phyloP scores from a whole-genome alignment of 108 stramenopile species.

The Discostella stelligeroides region DNA sequence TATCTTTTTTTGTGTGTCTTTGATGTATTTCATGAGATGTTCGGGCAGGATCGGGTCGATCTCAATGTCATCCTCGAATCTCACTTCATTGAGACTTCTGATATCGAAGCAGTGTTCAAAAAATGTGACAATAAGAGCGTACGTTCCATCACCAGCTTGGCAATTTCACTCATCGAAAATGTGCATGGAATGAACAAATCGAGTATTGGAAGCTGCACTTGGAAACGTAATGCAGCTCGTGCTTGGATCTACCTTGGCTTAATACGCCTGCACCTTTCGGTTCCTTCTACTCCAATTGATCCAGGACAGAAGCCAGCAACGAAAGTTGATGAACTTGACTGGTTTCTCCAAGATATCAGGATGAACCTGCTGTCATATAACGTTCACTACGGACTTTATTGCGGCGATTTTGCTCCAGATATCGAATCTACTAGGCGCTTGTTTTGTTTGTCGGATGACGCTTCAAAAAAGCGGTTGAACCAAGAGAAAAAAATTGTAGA shows the following conservation, averaged over 20 bases:
- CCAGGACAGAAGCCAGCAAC: slow-evolving; percentile 88
- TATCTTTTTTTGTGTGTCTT: slow-evolving; percentile 34
- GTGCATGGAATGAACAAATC: slow-evolving; percentile 42
- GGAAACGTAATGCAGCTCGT: slow-evolving; percentile 40
- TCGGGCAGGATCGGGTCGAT: slow-evolving; percentile 11
- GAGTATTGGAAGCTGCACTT: slow-evolving; percentile 15
- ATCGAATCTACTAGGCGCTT: slow-evolving; percentile 20
- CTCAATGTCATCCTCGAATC: slow-evolving; percentile 20
- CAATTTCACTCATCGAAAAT: slow-evolving; percentile 51
- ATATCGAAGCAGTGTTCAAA: slow-evolving; percentile 23
- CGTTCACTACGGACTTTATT: slow-evolving; percentile 59
- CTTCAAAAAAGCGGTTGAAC: slow-evolving; percentile 34
- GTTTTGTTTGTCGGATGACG: slow-evolving; percentile 9
- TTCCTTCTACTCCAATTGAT: slow-evolving; percentile 90
- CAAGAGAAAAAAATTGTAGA: slow-evolving; percentile 80
- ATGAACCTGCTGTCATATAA: slow-evolving; percentile 60
- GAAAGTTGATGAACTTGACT: slow-evolving; percentile 67
- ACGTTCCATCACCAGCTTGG: slow-evolving; percentile 29
- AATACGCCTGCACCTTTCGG: slow-evolving; percentile 69
- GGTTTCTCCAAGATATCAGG: slow-evolving; percentile 43
- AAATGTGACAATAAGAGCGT: slow-evolving; percentile 31
- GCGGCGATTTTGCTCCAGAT: slow-evolving; percentile 58
- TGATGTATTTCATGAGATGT: slow-evolving; percentile 30
- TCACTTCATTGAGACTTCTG: slow-evolving; percentile 1
- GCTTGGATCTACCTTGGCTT: slow-evolving; percentile 82